Base-by-base conservation (phyloP, 2,329 filamentous ascomycete species). In the Aspergillus quadrilineatus region DNA sequence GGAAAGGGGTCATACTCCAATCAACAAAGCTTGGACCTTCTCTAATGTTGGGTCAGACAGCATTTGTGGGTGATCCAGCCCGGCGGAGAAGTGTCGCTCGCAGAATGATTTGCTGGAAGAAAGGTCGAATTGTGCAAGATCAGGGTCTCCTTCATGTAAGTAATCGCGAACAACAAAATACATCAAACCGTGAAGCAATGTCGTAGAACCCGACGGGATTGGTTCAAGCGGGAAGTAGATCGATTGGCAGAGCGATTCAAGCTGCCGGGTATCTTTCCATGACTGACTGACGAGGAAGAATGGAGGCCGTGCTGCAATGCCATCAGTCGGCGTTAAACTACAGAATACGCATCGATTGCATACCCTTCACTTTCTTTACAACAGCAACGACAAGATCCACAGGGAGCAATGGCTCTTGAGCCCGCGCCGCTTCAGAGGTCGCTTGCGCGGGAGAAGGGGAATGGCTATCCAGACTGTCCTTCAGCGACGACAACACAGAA, bases 121-220 rank as follows among this genome's bases (percentile, higher is more conserved):
- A 0, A 63, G 57, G 39, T 66, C 57, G 32, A 57, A 65, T 4
- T 34, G 57, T 2, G 58, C 52, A 5, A 66, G 60, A 9, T 63
- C 60, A 2, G 57, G 42, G 10, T 61, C 55, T 8, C 55, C 55
- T 26, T 66, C 61, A 28, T 68, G 64, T 0, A 65, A 50, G 52
- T 66, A 68, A 50, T 65, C 66, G 3, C 66, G 65, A 8, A 67
- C 65, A 14, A 67, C 58, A 32, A 63, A 66, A 17, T 63, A 68
- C 2, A 68, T 43, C 6, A 68, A 51, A 0, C 66, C 66, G 53
- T 68, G 61, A 1, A 68, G 48, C 3, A 68, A 57, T 0, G 64
- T 64, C 6, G 58, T 43, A 0, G 66, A 60, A 2, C 66, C 66
- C 6, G 61, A 53, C 2, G 65, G 52, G 9, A 67, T 39, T 0